phyloP scores from a whole-genome alignment of 2,329 filamentous ascomycete species.

The Grosmannia serpens region DNA sequence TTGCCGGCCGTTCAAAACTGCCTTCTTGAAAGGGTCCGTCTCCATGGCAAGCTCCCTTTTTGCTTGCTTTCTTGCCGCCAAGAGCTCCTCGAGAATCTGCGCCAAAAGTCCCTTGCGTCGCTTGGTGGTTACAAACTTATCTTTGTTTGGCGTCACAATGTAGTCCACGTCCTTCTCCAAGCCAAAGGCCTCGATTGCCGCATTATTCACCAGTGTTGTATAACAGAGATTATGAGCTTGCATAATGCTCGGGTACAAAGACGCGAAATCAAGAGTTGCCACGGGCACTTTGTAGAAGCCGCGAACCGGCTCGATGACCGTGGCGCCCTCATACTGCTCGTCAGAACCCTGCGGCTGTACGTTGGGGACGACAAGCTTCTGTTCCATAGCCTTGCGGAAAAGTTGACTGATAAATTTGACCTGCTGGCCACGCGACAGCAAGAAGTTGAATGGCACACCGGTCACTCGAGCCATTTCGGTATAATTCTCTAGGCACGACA shows the following conservation, averaged over 20 bases:
- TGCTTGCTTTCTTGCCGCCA: constrained; percentile 85
- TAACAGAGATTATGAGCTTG: constrained; percentile 98
- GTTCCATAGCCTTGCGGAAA: constrained; percentile 86
- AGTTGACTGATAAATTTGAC: constrained; percentile 96
- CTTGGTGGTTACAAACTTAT: constrained; percentile 81
- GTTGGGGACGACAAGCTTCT: constrained; percentile 91
- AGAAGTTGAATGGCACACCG: constrained; percentile 91
- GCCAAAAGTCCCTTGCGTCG: constrained; percentile 84
- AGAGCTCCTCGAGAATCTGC: constrained; percentile 89
- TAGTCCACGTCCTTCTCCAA: constrained; percentile 88
- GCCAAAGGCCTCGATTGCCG: constrained; percentile 60
- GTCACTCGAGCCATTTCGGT: constrained; percentile 99
- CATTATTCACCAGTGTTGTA: constrained; percentile 78
- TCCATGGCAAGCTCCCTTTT: constrained; percentile 83
- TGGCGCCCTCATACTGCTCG: constrained; percentile 94
- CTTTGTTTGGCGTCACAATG: constrained; percentile 88
- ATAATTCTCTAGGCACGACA: constrained; percentile 97
- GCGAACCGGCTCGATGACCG: constrained; percentile 88
- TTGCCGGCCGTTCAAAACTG: constrained; percentile 93
- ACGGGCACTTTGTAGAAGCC: constrained; percentile 93
- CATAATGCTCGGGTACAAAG: constrained; percentile 96
- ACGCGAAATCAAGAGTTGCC: constrained; percentile 96
- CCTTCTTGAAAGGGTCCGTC: constrained; percentile 94
- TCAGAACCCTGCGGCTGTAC: constrained; percentile 57
- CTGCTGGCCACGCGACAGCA: constrained; percentile 86